Conservation (phyloP, 768 basidiomycete species). For the Pleurotus ostreatus region DNA sequence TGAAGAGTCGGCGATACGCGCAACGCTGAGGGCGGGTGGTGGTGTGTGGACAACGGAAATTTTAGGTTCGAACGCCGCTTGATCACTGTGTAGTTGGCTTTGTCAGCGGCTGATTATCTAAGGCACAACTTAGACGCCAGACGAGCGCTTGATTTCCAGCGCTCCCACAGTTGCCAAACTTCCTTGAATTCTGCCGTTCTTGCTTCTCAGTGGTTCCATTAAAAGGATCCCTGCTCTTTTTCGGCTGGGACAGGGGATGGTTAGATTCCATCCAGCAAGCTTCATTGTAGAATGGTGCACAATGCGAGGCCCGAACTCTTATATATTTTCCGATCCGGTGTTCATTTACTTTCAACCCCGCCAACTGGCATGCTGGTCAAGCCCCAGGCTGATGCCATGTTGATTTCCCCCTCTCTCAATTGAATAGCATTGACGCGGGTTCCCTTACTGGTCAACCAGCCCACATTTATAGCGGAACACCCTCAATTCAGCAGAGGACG, state of each 20-base stretch:
- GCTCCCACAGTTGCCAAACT: conserved; percentile 10
- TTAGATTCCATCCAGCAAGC: too few species aligned
- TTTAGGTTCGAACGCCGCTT: conserved; percentile 8
- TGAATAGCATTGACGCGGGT: neutral
- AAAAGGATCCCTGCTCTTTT: too few species aligned
- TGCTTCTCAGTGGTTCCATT: too few species aligned
- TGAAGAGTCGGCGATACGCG: conserved; percentile 40
- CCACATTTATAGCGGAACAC: too few species aligned
- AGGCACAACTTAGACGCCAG: neutral
- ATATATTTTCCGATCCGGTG: neutral
- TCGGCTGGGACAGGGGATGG: too few species aligned
- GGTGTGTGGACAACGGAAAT: conserved; percentile 7
- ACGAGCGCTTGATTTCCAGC: neutral
- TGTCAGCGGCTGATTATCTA: conserved; percentile 17
- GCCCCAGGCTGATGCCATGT: conserved; percentile 1
- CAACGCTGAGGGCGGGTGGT: conserved; percentile 14
- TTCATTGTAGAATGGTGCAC: too few species aligned
- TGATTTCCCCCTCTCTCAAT: neutral
- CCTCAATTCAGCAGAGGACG: too few species aligned
- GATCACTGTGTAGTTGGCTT: conserved; percentile 13
- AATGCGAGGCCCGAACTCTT: neutral
- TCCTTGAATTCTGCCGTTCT: too few species aligned
- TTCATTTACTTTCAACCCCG: conserved; percentile 6
- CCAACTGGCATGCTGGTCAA: neutral
- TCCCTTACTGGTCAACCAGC: too few species aligned